These are phyloP conservation scores for Mycena galericulata DNA, from an alignment of 768 basidiomycete genomes.

Conservation along the genomic window DNA sequence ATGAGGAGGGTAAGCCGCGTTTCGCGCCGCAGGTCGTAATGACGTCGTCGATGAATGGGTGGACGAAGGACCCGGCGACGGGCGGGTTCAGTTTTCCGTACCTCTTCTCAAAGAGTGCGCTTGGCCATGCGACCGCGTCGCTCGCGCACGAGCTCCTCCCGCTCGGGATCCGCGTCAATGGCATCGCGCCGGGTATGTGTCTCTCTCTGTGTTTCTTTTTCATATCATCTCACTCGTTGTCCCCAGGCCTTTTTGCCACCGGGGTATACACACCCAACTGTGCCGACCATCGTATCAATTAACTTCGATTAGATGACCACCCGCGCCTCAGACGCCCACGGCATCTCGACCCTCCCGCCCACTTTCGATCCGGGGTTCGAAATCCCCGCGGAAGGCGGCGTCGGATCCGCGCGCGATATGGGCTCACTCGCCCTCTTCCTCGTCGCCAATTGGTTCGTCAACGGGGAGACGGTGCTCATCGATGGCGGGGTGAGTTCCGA, in stretches of 20 bases:
- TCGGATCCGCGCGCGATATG: constrained; percentile 55
- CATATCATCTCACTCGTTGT: not conserved
- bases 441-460: constrained; percentile 61
- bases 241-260: constrained; percentile 47
- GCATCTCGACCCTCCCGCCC: constrained; percentile 38
- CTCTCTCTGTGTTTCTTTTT: not conserved
- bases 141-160: constrained; percentile 62
- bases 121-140: constrained; percentile 58
- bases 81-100: constrained; percentile 57
- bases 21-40: constrained; percentile 63
- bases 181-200: constrained; percentile 55
- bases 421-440: constrained; percentile 57
- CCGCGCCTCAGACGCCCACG: constrained; percentile 39
- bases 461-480: constrained; percentile 61
- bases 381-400: constrained; percentile 46
- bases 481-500: constrained; percentile 58
- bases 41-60: constrained; percentile 66
- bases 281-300: not conserved
- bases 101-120: constrained; percentile 60
- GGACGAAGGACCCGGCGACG: constrained; percentile 63
- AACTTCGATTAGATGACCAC: constrained; percentile 43
- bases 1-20: constrained; percentile 40
- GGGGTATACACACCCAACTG: constrained; percentile 26
- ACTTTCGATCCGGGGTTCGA: constrained; percentile 42
- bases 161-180: constrained; percentile 60